Evolutionary conservation across 495 filamentous ascomycete genomes (phyloP).

Genomic region (Friedmanniomyces endolithicus): DNA sequence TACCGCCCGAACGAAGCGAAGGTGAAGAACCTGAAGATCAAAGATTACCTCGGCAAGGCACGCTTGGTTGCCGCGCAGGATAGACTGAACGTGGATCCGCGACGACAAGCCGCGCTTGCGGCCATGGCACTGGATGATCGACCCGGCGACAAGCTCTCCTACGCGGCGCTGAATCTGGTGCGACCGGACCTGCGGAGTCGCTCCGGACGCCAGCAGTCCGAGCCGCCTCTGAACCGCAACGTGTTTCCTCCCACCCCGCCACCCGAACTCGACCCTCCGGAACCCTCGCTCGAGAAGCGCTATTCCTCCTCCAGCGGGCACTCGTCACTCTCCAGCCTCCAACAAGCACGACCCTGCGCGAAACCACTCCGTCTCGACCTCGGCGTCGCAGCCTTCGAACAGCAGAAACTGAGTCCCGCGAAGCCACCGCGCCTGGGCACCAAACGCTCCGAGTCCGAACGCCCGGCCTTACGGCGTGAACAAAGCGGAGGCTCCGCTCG

Average conservation of each 20-base stretch:
- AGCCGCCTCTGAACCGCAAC: slow-evolving; percentile 72
- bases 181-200: slow-evolving; percentile 64
- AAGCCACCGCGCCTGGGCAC: slow-evolving; percentile 26
- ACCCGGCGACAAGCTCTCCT: slow-evolving; percentile 67
- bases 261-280: slow-evolving; percentile 61
- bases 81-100: slow-evolving; percentile 23
- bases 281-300: slow-evolving; percentile 7
- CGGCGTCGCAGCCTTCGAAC: slow-evolving; percentile 31
- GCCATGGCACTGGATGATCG: slow-evolving; percentile 55
- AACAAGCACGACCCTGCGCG: slow-evolving; percentile 26
- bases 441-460: slow-evolving; percentile 28
- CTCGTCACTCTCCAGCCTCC: slow-evolving; percentile 19
- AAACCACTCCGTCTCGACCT: slow-evolving; percentile 29
- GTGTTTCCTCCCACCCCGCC: slow-evolving; percentile 93
- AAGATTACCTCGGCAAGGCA: slow-evolving; percentile 93
- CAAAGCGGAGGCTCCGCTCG: slow-evolving; percentile 10
- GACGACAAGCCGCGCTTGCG: slow-evolving; percentile 23
- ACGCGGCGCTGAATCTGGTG: slow-evolving; percentile 79
- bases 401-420: slow-evolving; percentile 7
- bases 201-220: slow-evolving; percentile 62
- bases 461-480: slow-evolving; percentile 21
- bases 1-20: slow-evolving; percentile 96
- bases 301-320: slow-evolving; percentile 8
- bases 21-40: slow-evolving; percentile 92
- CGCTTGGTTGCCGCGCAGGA: slow-evolving; percentile 88